Evolutionary conservation across 2,329 filamentous ascomycete species (phyloP), one percentile per base, ranked within the genome.

Genomic region (Elsinoe batatas): DNA sequence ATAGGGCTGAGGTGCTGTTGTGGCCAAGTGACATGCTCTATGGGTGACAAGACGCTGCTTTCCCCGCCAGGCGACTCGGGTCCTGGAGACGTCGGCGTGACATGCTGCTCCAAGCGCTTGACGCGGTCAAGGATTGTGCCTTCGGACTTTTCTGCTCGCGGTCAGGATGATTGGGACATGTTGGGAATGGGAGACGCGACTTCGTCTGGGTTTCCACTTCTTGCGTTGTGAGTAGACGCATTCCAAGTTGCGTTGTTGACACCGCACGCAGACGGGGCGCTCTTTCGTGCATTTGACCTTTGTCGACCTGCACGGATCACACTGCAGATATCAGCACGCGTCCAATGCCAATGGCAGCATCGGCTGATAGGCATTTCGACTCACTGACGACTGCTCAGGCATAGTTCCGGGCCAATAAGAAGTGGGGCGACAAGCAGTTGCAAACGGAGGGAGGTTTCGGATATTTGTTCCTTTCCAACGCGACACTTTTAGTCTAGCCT

Each of bases 241-340:
- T 40, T 22, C 38, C 22, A 44, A 38, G 30, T 35, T 38, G 32
- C 40, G 38, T 8, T 33, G 17, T 17, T 55, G 40, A 38, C 53
- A 55, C 11, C 40, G 38, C 37, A 30, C 20, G 26, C 53, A 55
- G 30, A 36, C 20, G 10, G 53, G 53, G 15, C 40, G 20, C 40
- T 55, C 53, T 18, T 55, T 55, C 1, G 53, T 33, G 53, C 53
- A 55, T 37, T 55, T 55, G 20, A 55, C 53, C 30, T 55, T 55
- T 22, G 26, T 55, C 18, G 32, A 32, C 30, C 53, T 40, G 33
- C 53, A 55, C 11, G 53, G 37, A 55, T 55, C 53, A 38, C 53
- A 55, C 53, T 55, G 38, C 6, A 37, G 42, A 15, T 22, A 33
- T 37, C n/a, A 51, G 35, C 32, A 35, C 5, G 10, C 17, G 15